Evolutionary conservation across 108 stramenopile species (phyloP).

Genomic region (Hondaea fermentalgiana): DNA sequence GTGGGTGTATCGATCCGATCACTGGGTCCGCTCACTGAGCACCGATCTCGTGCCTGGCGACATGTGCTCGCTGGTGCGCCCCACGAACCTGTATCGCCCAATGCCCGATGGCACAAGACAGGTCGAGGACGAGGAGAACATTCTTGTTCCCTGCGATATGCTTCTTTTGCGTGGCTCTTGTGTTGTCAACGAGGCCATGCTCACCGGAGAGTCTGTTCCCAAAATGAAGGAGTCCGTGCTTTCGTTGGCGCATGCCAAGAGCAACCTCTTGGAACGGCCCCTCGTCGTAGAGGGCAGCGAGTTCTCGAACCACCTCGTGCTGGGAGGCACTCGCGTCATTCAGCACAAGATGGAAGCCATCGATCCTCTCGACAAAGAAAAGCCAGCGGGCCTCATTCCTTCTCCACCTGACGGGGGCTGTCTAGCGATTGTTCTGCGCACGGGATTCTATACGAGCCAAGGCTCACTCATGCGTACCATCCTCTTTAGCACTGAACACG

Average conservation of each 20-base stretch:
- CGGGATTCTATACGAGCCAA: slow-evolving; percentile 88
- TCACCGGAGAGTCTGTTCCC: slow-evolving; percentile 89
- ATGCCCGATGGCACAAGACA: neutral
- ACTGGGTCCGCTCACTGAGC: slow-evolving; percentile 58
- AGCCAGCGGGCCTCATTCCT: slow-evolving; percentile 34
- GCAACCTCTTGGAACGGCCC: neutral
- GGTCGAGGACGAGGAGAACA: neutral
- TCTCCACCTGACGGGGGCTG: slow-evolving; percentile 70
- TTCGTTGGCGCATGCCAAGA: neutral
- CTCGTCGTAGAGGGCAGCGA: neutral
- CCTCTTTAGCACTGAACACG: slow-evolving; percentile 60
- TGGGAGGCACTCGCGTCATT: slow-evolving; percentile 33
- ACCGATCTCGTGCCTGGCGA: slow-evolving; percentile 81
- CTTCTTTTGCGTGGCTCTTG: slow-evolving; percentile 70
- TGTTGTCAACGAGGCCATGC: slow-evolving; percentile 90
- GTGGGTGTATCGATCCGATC: slow-evolving; percentile 47
- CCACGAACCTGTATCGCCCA: neutral
- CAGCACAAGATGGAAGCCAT: neutral
- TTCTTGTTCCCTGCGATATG: slow-evolving; percentile 72
- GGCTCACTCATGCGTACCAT: slow-evolving; percentile 84
- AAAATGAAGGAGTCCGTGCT: slow-evolving; percentile 68
- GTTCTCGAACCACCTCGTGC: slow-evolving; percentile 25
- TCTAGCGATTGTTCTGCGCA: slow-evolving; percentile 72
- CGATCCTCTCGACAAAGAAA: slow-evolving; percentile 23
- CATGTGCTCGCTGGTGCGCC: slow-evolving; percentile 58